A percentile compares a stretch with the other conserved stretches of the same genome.
Conservation (phyloP, 768 basidiomycete species). For the Rhodotorula paludigena region DNA sequence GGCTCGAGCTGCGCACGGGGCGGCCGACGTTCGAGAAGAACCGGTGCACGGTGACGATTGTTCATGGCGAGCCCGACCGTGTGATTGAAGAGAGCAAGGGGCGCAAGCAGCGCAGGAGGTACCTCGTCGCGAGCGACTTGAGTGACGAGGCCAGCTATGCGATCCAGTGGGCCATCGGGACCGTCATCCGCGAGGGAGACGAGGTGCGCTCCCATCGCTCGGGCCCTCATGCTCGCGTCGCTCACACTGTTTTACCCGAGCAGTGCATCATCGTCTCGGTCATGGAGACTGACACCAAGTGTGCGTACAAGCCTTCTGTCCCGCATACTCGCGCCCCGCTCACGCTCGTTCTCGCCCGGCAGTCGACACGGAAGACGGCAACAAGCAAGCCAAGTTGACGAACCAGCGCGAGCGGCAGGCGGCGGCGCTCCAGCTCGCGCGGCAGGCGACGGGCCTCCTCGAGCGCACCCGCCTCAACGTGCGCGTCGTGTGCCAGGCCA, state of each 20-base stretch:
- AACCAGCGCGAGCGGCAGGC: constrained; percentile 74
- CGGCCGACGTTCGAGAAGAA: constrained; percentile 85
- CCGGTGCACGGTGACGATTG: constrained; percentile 80
- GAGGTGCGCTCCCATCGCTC: constrained; percentile 50
- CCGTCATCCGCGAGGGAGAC: constrained; percentile 51
- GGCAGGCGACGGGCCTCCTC: constrained; percentile 80
- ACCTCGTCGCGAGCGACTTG: constrained; percentile 88
- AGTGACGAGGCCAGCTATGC: constrained; percentile 92
- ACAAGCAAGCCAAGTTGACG: constrained; percentile 58
- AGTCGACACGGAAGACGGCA: constrained; percentile 47
- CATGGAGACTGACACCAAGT: constrained; percentile 84
- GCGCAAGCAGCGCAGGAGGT: constrained; percentile 60
- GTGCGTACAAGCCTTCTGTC: constrained; percentile 51
- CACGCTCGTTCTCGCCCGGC: neutral
- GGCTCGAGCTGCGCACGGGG: constrained; percentile 18
- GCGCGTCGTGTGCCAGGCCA: constrained; percentile 82
- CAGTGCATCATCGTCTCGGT: constrained; percentile 73
- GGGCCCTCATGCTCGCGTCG: neutral
- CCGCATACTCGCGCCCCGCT: neutral
- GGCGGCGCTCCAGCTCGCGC: constrained; percentile 68
- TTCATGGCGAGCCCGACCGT: constrained; percentile 56
- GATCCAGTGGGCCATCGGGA: constrained; percentile 68
- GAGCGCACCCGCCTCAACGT: constrained; percentile 87
- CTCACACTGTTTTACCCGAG: neutral
- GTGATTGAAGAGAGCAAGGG: constrained; percentile 46